These are phyloP conservation scores for Citrus australasica DNA, from an alignment of 345 rosid genomes.

Conservation along the genomic window DNA sequence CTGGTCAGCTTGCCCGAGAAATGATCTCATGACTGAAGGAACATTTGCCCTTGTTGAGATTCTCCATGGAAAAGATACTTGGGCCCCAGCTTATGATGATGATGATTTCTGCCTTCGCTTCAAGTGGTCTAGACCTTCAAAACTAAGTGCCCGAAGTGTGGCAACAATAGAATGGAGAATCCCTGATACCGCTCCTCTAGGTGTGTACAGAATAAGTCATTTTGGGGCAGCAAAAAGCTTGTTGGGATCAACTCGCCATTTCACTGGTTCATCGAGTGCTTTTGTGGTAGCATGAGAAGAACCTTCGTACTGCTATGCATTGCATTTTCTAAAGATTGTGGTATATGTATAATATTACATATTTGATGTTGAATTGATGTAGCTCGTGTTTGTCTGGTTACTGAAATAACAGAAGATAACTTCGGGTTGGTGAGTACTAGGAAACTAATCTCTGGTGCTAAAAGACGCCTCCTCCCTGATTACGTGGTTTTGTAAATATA, in stretches of 20 bases:
- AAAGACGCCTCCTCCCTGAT: too few relatives aligned
- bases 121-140: constrained; percentile 82
- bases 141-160: constrained; percentile 58
- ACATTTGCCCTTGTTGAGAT: constrained; percentile 85
- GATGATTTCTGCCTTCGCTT: constrained; percentile 91
- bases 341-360: neutral
- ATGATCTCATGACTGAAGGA: constrained; percentile 91
- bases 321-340: neutral
- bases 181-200: constrained; percentile 60
- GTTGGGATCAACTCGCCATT: constrained; percentile 52
- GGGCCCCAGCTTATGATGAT: constrained; percentile 87
- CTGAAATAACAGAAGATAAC: neutral
- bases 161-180: constrained; percentile 88
- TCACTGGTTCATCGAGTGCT: constrained; percentile 72
- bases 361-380: neutral
- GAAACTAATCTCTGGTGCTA: neutral
- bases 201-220: constrained; percentile 79
- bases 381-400: neutral
- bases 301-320: neutral
- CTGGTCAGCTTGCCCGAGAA: constrained; percentile 97
- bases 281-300: constrained; percentile 51
- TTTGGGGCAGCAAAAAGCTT: constrained; percentile 67
- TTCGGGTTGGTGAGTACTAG: neutral
- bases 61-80: constrained; percentile 58
- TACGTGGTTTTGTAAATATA: neutral